A percentile compares a stretch with the other conserved stretches of the same genome.
Evolutionary conservation across 2,329 filamentous ascomycete genomes (phyloP).

Genomic region (Alternaria triticimaculans): DNA sequence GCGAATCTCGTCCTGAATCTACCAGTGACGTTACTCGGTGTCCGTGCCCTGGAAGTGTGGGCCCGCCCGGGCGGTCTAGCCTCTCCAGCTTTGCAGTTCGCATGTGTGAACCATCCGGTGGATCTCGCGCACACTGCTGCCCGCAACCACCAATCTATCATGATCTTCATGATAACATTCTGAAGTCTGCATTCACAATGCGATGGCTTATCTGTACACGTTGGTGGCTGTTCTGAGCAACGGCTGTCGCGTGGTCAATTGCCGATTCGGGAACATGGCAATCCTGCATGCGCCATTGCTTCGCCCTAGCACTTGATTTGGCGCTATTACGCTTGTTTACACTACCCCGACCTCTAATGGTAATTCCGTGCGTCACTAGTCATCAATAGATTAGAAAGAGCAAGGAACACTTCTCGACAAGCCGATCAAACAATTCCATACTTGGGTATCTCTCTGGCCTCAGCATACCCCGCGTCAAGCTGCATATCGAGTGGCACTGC

Average conservation of each 20-base stretch:
- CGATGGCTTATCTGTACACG: neutral
- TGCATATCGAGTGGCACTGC: neutral
- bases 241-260: constrained; percentile 15
- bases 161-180: neutral
- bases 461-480: neutral
- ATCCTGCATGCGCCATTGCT: neutral
- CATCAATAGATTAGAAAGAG: neutral
- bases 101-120: constrained; percentile 6
- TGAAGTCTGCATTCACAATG: neutral
- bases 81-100: constrained; percentile 9
- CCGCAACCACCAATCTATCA: neutral
- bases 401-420: neutral
- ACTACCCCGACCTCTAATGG: neutral
- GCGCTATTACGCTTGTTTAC: neutral
- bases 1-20: constrained; percentile 2
- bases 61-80: neutral
- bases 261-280: constrained; percentile 4
- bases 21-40: constrained; percentile 13
- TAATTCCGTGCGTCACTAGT: neutral
- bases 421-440: neutral
- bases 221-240: neutral
- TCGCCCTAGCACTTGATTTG: constrained; percentile 5
- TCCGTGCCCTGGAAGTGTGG: constrained; percentile 3
- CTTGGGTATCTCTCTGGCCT: neutral
- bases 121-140: neutral